Evolutionary conservation across 768 basidiomycete species (phyloP).

Genomic region (Tricholoma furcatifolium): DNA sequence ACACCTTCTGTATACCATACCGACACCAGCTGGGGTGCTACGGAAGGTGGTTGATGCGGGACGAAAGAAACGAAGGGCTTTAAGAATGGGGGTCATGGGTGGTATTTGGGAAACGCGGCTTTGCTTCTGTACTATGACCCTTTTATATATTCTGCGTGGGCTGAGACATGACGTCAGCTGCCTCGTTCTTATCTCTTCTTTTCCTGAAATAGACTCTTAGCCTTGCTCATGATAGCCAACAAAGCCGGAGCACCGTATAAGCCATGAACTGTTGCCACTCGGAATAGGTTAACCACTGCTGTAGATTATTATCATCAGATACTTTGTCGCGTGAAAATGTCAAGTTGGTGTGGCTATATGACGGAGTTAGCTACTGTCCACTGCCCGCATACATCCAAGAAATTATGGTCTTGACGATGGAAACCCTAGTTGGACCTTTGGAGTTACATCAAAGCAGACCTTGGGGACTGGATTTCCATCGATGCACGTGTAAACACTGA

Average conservation of each 20-base stretch:
- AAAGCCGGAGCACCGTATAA: no score
- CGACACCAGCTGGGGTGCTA: constrained; percentile 10
- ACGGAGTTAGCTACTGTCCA: no score
- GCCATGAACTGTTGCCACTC: no score
- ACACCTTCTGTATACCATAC: constrained; percentile 20
- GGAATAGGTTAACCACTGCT: no score
- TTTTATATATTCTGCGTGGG: constrained; percentile 10
- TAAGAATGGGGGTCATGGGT: constrained; percentile 12
- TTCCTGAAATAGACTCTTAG: neutral
- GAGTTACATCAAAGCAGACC: neutral
- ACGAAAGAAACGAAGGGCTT: constrained; percentile 4
- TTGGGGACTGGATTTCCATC: neutral
- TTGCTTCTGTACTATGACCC: neutral
- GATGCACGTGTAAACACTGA: no score
- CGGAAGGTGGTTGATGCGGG: constrained; percentile 1
- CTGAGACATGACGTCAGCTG: constrained; percentile 19
- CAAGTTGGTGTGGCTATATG: no score
- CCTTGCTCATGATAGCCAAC: neutral
- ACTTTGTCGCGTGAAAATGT: no score
- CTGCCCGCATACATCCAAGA: no score
- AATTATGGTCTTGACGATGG: no score
- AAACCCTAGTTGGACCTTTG: neutral
- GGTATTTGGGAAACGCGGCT: neutral
- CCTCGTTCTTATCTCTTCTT: neutral
- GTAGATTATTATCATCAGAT: no score